A percentile compares a stretch with the other conserved stretches of the same genome.
These are phyloP conservation scores for Dryas alaskensis DNA, from an alignment of 306 rosid genomes.

Conservation along the genomic window DNA sequence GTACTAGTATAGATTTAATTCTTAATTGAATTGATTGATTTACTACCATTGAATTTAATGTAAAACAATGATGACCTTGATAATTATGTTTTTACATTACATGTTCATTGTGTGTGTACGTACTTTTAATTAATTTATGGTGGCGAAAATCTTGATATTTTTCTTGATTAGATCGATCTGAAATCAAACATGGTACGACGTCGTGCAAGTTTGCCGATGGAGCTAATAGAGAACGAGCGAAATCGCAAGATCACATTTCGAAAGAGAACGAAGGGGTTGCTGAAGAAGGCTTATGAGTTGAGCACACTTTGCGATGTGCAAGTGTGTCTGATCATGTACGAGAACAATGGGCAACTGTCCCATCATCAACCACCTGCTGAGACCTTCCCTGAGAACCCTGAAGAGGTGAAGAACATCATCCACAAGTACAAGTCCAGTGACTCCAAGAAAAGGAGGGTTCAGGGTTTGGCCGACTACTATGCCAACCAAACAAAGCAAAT, in stretches of 20 bases:
- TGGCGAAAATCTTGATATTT: too few relatives aligned
- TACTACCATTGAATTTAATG: too few relatives aligned
- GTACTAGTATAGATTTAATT: too few relatives aligned
- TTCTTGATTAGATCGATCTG: too few relatives aligned
- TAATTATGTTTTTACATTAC: too few relatives aligned
- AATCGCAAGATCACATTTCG: slow-evolving; percentile 3
- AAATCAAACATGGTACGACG: slow-evolving; percentile 15
- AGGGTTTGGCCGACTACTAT: slow-evolving; percentile 1
- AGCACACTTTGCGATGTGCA: slow-evolving; percentile 26
- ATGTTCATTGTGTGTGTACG: too few relatives aligned
- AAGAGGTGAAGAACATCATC: slow-evolving; percentile 8
- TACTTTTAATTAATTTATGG: too few relatives aligned
- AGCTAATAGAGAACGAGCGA: not conserved
- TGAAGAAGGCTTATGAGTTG: slow-evolving; percentile 24
- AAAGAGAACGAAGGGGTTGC: slow-evolving; percentile 19
- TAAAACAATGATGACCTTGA: too few relatives aligned
- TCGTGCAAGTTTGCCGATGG: not conserved
- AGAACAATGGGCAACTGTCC: not conserved
- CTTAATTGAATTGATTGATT: too few relatives aligned
- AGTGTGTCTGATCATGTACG: slow-evolving; percentile 19
- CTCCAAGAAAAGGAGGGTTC: not conserved
- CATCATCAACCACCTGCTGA: not conserved
- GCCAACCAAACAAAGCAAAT: not conserved
- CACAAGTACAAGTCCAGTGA: slow-evolving; percentile 1
- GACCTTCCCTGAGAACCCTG: not conserved